Evolutionary conservation across 2,329 filamentous ascomycete species (phyloP), one percentile per base, ranked within the genome.

Genomic region (Xylariaceae sp.): DNA sequence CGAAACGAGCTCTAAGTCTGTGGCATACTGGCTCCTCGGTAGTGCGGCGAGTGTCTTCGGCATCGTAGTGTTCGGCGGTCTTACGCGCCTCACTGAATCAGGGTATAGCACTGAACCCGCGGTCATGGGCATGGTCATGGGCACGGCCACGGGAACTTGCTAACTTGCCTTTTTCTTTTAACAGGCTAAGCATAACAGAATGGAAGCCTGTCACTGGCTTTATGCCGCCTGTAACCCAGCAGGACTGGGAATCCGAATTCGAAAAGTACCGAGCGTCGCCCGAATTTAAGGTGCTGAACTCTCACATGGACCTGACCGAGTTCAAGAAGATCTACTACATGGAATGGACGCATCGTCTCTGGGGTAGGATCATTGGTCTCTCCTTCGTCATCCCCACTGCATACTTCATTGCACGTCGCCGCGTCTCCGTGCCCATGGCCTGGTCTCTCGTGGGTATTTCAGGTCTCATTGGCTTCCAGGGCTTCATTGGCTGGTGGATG

Each of bases 321-420:
- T 99, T 97, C 77, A 96, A 97, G 73, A 87, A 94, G 70, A 99
- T 99, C 63, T 99, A 97, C 80, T 99, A 88, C 72, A 97, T 97
- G 94, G 94, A 99, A 77, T 99, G 94, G 94, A 85, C 86, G 43
- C 94, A 99, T 72, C 84, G 94, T 32, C 80, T 96, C 53, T 97
- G 94, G 91, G 94, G 94, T 45, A 86, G 94, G 61, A 79, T 95
- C 64, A 89, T 99, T 55, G 94, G 94, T 56, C 72, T 97, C 59
- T 87, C 89, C 49, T 96, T 97, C 71, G 84, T 96, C 47, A 68
- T 96, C 1, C 94, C 94, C 1, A 89, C 92, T 6, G 73, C 87
- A 53, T 97, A 96, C 77, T 95, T 97, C 68, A 81, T 96, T 67
- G 85, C 86, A 26, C 85, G 87, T 43, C 84, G 87, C 61, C 83